A percentile compares a stretch with the other conserved stretches of the same genome.
Evolutionary conservation across 495 filamentous ascomycete genomes (phyloP).

Genomic region (Aspergillus panamensis): DNA sequence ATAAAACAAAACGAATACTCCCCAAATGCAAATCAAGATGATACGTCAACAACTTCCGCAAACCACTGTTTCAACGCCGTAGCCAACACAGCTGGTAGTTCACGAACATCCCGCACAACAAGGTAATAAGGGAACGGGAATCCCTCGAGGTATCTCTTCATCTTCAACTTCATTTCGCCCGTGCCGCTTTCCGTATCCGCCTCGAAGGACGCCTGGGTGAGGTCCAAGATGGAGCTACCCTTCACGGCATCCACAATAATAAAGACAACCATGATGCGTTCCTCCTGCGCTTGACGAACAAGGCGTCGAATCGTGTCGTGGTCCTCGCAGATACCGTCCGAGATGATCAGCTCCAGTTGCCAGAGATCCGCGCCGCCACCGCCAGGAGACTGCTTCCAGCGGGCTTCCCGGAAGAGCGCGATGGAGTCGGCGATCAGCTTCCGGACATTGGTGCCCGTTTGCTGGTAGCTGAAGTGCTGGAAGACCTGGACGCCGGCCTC

Average conservation of each 20-base stretch:
- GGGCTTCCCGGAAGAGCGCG: conserved; percentile 73
- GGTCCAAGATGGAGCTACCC: conserved; percentile 68
- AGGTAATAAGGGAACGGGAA: conserved; percentile 97
- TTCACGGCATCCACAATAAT: conserved; percentile 84
- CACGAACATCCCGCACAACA: conserved; percentile 85
- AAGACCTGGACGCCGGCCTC: conserved; percentile 80
- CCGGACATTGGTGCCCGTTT: conserved; percentile 77
- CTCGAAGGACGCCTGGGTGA: conserved; percentile 76
- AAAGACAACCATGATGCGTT: conserved; percentile 96
- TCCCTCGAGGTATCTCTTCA: conserved; percentile 84
- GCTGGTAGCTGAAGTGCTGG: conserved; percentile 80
- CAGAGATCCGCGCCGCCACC: conserved; percentile 75
- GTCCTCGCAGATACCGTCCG: conserved; percentile 87
- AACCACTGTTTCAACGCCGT: conserved; percentile 94
- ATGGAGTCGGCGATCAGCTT: conserved; percentile 74
- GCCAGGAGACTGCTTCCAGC: conserved; percentile 51
- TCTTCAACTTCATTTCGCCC: conserved; percentile 66
- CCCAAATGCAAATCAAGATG: conserved; percentile 30
- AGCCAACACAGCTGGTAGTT: conserved; percentile 84
- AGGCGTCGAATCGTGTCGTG: conserved; percentile 79
- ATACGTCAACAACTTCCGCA: conserved; percentile 75
- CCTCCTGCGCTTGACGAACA: conserved; percentile 81
- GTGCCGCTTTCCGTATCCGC: conserved; percentile 45
- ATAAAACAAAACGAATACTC: not conserved
- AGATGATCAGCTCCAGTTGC: conserved; percentile 91